phyloP scores from a whole-genome alignment of 1,284 basidiomycete species.

The Earliella scabrosa region DNA sequence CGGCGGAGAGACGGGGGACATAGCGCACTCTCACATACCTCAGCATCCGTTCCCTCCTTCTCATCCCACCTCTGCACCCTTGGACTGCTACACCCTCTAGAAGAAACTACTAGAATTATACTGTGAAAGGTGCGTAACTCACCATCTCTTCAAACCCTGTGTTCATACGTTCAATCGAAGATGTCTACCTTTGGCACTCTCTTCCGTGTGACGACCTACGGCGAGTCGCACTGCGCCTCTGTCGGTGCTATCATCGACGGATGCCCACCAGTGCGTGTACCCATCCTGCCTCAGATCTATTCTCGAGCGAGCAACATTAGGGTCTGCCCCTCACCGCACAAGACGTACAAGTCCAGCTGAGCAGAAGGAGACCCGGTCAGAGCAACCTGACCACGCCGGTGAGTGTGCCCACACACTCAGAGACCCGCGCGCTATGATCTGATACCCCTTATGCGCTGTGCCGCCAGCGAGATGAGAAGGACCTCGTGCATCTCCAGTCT shows the following conservation, averaged over 20 bases:
- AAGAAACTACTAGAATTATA: background rate
- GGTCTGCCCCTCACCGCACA: conserved; percentile 81
- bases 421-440: too few species aligned
- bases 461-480: conserved; percentile 93
- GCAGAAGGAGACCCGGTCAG: conserved; percentile 92
- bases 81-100: background rate
- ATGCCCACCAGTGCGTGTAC: conserved; percentile 82
- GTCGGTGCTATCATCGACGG: conserved; percentile 99
- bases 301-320: conserved; percentile 41
- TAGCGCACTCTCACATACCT: conserved; percentile 2
- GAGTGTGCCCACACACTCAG: conserved; percentile 37
- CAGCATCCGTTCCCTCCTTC: background rate
- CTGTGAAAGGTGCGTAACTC: background rate
- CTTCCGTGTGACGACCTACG: conserved; percentile 96
- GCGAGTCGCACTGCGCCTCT: conserved; percentile 96
- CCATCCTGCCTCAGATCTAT: conserved; percentile 1
- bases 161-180: too few species aligned
- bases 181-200: conserved; percentile 95
- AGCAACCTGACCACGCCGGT: conserved; percentile 96
- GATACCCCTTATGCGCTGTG: too few species aligned
- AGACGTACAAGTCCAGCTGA: conserved; percentile 94
- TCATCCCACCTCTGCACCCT: background rate
- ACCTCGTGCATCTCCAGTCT: conserved; percentile 93
- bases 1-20: background rate
- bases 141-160: too few species aligned